Evolutionary conservation across 2,329 filamentous ascomycete genomes (phyloP).

Genomic region (Epichloe scottii): DNA sequence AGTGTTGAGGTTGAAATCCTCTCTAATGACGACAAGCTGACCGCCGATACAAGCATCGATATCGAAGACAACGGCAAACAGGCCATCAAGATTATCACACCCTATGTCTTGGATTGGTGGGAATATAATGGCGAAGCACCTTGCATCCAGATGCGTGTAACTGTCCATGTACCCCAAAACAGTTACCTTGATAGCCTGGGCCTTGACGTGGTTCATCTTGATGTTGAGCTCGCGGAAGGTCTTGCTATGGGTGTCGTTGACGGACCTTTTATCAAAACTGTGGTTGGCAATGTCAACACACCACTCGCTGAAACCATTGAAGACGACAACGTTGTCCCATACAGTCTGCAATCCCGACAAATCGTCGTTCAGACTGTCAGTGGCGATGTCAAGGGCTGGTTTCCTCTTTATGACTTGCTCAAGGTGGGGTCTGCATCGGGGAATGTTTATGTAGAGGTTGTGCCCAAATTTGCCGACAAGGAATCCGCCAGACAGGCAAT

Average conservation of each 20-base stretch:
- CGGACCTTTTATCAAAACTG: constrained; percentile 20
- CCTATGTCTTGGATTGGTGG: constrained; percentile 22
- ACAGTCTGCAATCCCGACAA: constrained; percentile 29
- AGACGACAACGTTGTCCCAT: constrained; percentile 19
- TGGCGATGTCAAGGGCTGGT: constrained; percentile 33
- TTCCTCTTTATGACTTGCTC: constrained; percentile 38
- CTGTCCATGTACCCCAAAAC: constrained; percentile 31
- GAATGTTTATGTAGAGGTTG: constrained; percentile 26
- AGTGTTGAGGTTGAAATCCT: constrained; percentile 31
- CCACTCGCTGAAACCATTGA: constrained; percentile 16
- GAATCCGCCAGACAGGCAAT: constrained; percentile 25
- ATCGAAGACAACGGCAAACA: constrained; percentile 20
- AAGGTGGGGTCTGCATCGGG: constrained; percentile 33
- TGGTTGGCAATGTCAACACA: constrained; percentile 22
- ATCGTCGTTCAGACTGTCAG: constrained; percentile 30
- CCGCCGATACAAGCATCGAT: constrained; percentile 21
- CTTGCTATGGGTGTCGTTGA: constrained; percentile 23
- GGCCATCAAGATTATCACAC: constrained; percentile 26
- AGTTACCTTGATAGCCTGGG: constrained; percentile 24
- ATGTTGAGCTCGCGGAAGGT: constrained; percentile 27
- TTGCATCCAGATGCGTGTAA: constrained; percentile 36
- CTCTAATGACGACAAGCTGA: constrained; percentile 31
- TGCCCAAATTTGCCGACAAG: constrained; percentile 25
- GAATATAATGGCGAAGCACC: constrained; percentile 16
- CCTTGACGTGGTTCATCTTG: constrained; percentile 26